These are phyloP conservation scores for Solanum hybrid DNA, from an alignment of 305 asterid genomes.

Conservation along the genomic window DNA sequence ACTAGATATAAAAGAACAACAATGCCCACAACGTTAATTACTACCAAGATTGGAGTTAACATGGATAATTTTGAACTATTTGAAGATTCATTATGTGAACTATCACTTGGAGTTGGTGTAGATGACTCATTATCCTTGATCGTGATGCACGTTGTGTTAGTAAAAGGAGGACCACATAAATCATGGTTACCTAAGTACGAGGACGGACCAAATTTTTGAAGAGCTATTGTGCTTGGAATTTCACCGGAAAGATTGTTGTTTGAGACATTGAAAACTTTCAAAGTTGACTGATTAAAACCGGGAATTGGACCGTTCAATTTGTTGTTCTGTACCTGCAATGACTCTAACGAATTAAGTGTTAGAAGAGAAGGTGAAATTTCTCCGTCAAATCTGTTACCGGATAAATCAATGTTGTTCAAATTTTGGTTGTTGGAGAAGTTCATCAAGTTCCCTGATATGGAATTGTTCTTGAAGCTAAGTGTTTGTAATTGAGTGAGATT, in stretches of 20 bases:
- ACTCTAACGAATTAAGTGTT: conserved; percentile 25
- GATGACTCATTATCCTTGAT: background rate
- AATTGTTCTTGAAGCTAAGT: conserved; percentile 54
- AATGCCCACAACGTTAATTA: conserved; percentile 21
- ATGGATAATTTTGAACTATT: conserved; percentile 9
- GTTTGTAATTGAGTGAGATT: conserved; percentile 39
- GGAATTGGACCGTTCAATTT: conserved; percentile 38
- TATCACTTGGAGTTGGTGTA: background rate
- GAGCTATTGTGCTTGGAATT: conserved; percentile 39
- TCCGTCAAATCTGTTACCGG: conserved; percentile 41
- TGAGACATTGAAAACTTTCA: conserved; percentile 45
- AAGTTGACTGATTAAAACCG: conserved; percentile 30
- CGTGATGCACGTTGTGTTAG: conserved; percentile 12
- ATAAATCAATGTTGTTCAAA: conserved; percentile 33
- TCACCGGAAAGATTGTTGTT: conserved; percentile 41
- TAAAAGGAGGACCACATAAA: conserved; percentile 44
- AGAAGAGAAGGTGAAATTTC: conserved; percentile 35
- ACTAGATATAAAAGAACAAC: conserved; percentile 36
- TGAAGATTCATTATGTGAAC: conserved; percentile 5
- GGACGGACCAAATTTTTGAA: conserved; percentile 18
- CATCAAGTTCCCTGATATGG: conserved; percentile 41
- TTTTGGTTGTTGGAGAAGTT: conserved; percentile 34
- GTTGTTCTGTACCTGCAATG: conserved; percentile 53
- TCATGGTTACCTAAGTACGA: conserved; percentile 31
- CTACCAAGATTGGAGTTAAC: conserved; percentile 22